Conservation (phyloP, 768 basidiomycete species). For the Saitozyma podzolica region DNA sequence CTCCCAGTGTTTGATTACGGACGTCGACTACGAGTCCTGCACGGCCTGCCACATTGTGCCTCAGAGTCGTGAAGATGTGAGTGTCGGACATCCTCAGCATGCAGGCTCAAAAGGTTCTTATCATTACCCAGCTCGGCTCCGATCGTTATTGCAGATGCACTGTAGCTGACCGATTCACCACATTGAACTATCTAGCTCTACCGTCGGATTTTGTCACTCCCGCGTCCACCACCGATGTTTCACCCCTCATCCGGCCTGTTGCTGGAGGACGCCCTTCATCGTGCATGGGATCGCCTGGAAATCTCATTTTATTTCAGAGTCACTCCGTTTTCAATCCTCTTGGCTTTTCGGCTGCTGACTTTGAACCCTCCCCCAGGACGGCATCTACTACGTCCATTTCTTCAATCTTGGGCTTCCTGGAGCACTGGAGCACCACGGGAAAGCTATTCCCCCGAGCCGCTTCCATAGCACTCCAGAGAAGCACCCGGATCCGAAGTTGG, state of each 20-base stretch:
- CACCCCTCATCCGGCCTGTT: slow-evolving; percentile 1
- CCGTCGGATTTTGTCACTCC: neutral
- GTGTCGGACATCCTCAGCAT: neutral
- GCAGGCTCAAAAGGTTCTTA: neutral
- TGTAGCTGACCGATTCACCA: neutral
- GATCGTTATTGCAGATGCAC: too few species aligned
- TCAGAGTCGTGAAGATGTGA: too few species aligned
- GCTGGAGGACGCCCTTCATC: slow-evolving; percentile 3
- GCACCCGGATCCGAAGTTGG: slow-evolving; percentile 1
- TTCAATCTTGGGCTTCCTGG: neutral
- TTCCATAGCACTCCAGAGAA: neutral
- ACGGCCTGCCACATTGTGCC: neutral
- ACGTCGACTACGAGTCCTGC: neutral
- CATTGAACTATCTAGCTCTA: neutral
- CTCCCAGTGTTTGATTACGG: slow-evolving; percentile 4
- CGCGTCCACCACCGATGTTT: neutral
- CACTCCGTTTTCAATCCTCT: neutral
- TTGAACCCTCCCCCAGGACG: neutral
- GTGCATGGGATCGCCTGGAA: slow-evolving; percentile 1
- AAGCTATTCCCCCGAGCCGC: neutral
- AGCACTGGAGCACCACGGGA: neutral
- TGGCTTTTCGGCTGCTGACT: too few species aligned
- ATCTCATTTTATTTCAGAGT: slow-evolving; percentile 1
- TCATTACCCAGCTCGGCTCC: too few species aligned
- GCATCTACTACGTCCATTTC: slow-evolving; percentile 8